Evolutionary conservation across 768 basidiomycete genomes (phyloP), one percentile per base, ranked within the genome.

Genomic region (Pisolithus marmoratus): DNA sequence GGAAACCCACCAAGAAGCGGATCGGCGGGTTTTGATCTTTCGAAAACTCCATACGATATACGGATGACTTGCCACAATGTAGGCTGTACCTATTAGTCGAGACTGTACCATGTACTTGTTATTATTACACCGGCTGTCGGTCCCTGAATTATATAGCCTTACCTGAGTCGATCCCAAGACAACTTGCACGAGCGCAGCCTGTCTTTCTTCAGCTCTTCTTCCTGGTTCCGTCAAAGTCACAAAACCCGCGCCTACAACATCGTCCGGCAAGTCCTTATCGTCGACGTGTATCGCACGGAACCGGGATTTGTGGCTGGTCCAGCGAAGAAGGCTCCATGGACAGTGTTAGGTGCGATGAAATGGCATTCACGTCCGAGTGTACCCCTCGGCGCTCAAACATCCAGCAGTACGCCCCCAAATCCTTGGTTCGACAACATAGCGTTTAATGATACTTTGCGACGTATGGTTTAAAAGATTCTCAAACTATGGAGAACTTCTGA

Each of bases 261-360:
- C 52, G 40, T 53, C 48, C 51, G 48, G 38, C 47, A 52, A 58
- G 46, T 52, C 55, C 54, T 50, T 48, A 29, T 54, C 52, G 52
- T 54, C 36, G 64, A 78, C 82, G 83, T 82, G 70, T 54, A 64
- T 64, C 64, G 81, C 82, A 82, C 83, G 82, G 79, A 78, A 79
- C 81, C 83, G 84, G 83, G 81, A 79, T 77, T 47, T 70, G 72
- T 73, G 76, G 74, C 76, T 78, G 74, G 81, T 79, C 75, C 75
- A 71, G 75, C 73, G 73, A 77, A 72, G 70, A 52, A 71, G 70
- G 75, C 80, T 80, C 77, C 80, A 88, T 89, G 87, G 85, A 86
- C 85, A 84, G 82, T 79, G 80, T 79, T 74, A 79, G 79, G 85
- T 78, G 64, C 31, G 34, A 5, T 14, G 54, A 46, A 22, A 50